Evolutionary conservation across 192 early-diverging fungal genomes (phyloP), one percentile per base, ranked within the genome.

Genomic region (Mortierella hygrophila): DNA sequence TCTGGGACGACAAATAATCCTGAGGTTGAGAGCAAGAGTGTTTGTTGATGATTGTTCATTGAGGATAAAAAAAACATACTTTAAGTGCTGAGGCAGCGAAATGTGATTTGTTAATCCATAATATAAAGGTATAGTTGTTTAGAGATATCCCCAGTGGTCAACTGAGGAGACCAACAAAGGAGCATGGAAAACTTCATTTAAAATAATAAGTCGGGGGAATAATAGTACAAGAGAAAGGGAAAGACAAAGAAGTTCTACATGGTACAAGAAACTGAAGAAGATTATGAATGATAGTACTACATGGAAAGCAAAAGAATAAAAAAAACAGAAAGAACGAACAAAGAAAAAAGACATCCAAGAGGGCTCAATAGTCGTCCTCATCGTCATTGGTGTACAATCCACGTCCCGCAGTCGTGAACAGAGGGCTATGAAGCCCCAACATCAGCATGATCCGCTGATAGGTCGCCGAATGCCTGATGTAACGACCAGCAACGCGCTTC

Each of bases 371-470:
- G 44, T 86, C 79, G 72, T 86, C 79, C 18, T 81, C 84, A 57
- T 86, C 84, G 38, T 86, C 84, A 23, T 72, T 78, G 9, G 41
- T 76, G 63, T 85, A 79, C 15, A 80, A 70, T 65, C 83, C 84
- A 8, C 84, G 70, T 10, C 84, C 84, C 6, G 65, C 35, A 13
- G 84, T 86, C 42, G 79, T 81, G 69, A 77, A 80, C 16, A 86
- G 42, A 0, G 84, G 84, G 23, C 84, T 86, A 52, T 86, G 84
- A 26, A 86, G 57, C 0, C 84, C 84, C 0, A 86, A 44, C 84
- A 78, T 80, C 46, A 81, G 42, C 84, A 86, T 86, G 4, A 81
- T 20, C 26, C 84, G 29, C 72, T 86, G 84, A 9, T 78, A 86
- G 10, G 63, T 38, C n/a, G 79, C 77, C 18, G 84, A 86, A 15